Evolutionary conservation across 2,329 filamentous ascomycete species (phyloP).

Genomic region (Trichoderma atroviride): DNA sequence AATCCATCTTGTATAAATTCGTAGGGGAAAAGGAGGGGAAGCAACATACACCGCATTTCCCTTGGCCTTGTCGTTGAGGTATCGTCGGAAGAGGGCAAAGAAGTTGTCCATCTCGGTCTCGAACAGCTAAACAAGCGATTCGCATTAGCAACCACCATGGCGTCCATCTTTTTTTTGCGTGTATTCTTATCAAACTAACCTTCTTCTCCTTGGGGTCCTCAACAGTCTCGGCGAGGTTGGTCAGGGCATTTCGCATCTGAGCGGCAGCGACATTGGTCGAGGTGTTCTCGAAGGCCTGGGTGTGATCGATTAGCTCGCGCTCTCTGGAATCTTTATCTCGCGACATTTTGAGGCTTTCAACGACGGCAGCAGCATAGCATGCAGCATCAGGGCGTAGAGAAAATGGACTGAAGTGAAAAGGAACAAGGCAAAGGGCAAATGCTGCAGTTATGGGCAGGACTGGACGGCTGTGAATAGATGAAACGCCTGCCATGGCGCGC

Average conservation of each 20-base stretch:
- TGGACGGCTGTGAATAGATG: neutral
- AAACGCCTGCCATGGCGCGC: neutral
- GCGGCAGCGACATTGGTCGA: slow-evolving; percentile 97
- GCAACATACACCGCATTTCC: slow-evolving; percentile 76
- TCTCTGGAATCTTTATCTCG: neutral
- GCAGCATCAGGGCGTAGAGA: neutral
- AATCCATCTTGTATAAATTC: neutral
- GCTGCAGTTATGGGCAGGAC: neutral
- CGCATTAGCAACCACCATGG: slow-evolving; percentile 18
- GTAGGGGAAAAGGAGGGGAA: neutral
- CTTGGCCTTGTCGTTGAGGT: slow-evolving; percentile 98
- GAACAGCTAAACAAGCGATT: slow-evolving; percentile 65
- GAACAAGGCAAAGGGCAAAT: neutral
- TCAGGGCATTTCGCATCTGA: slow-evolving; percentile 98
- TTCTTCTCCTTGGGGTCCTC: slow-evolving; percentile 80
- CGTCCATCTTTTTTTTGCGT: neutral
- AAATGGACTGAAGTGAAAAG: neutral
- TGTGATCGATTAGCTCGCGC: slow-evolving; percentile 34
- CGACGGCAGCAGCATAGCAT: neutral
- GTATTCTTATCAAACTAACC: slow-evolving; percentile 53
- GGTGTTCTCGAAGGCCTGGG: slow-evolving; percentile 96
- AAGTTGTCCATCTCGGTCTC: slow-evolving; percentile 99
- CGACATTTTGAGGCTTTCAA: slow-evolving; percentile 7
- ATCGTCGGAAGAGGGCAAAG: slow-evolving; percentile 97
- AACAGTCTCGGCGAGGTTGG: slow-evolving; percentile 87